These are phyloP conservation scores for Aegilops bicornis DNA, from an alignment of 176 grass and related monocot genomes.

Conservation along the genomic window DNA sequence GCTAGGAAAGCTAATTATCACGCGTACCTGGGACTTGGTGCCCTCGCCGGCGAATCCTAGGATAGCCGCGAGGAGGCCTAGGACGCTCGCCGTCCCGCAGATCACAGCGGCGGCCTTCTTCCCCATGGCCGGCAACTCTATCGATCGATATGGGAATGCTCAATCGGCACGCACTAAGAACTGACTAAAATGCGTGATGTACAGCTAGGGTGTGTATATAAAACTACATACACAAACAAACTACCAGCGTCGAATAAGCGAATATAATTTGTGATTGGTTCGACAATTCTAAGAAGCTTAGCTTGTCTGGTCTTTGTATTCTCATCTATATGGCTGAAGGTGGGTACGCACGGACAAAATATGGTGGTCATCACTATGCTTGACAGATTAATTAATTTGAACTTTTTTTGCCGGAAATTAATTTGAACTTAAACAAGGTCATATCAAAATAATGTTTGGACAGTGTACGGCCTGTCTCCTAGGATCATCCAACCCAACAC, in stretches of 20 bases:
- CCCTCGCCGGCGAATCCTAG: slow-evolving; percentile 16
- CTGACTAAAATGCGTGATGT: not conserved
- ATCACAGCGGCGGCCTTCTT: slow-evolving; percentile 2
- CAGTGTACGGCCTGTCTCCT: too few species aligned
- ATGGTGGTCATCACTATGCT: slow-evolving; percentile 17
- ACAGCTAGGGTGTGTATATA: not conserved
- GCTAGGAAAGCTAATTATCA: not conserved
- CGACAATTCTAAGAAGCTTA: not conserved
- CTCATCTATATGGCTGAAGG: not conserved
- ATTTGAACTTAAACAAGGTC: not conserved
- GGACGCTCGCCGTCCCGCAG: slow-evolving; percentile 14
- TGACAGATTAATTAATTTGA: not conserved
- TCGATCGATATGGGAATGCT: not conserved
- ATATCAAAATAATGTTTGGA: not conserved
- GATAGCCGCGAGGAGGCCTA: not conserved
- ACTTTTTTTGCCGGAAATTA: not conserved
- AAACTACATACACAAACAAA: not conserved
- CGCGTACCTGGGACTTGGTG: slow-evolving; percentile 6
- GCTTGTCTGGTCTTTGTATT: not conserved
- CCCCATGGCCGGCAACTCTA: not conserved
- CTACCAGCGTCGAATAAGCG: not conserved
- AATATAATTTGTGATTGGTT: not conserved
- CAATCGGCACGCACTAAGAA: not conserved
- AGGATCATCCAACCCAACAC: too few species aligned
- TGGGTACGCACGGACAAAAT: not conserved